These are phyloP conservation scores for Candida arabinofermentans DNA, from an alignment of 805 yeast genomes.

Conservation along the genomic window DNA sequence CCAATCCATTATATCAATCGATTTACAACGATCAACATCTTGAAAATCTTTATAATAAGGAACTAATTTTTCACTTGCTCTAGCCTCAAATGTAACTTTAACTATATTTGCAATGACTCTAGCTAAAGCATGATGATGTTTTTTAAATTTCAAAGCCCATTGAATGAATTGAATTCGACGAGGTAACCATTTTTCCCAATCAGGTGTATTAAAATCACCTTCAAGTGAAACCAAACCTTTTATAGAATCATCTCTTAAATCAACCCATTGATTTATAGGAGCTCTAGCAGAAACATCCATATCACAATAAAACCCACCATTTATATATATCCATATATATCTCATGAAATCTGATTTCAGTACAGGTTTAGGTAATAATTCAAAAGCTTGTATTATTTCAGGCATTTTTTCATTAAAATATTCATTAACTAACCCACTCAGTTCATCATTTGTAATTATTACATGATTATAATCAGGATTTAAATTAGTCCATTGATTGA, in stretches of 20 bases:
- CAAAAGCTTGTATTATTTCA: constrained; percentile 42
- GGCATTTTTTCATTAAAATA: constrained; percentile 31
- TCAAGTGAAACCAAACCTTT: constrained; percentile 48
- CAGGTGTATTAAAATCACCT: constrained; percentile 39
- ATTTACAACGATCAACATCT: constrained; percentile 30
- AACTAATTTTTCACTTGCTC: constrained; percentile 25
- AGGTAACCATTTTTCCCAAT: constrained; percentile 41
- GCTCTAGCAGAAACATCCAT: constrained; percentile 40
- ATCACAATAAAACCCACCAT: constrained; percentile 53
- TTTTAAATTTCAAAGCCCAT: constrained; percentile 50
- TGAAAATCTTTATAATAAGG: constrained; percentile 13
- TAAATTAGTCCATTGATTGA: constrained; percentile 8
- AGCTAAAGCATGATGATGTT: constrained; percentile 54
- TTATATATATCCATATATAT: constrained; percentile 42
- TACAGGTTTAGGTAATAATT: constrained; percentile 43
- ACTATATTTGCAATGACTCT: constrained; percentile 44
- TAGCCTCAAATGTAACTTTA: constrained; percentile 38
- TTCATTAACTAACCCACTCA: constrained; percentile 5
- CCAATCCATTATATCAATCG: constrained; percentile 42
- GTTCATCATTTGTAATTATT: constrained; percentile 9
- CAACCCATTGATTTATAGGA: constrained; percentile 51
- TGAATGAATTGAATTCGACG: constrained; percentile 49
- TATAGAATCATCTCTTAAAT: constrained; percentile 38
- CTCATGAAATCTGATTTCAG: constrained; percentile 47
- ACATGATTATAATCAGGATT: constrained; percentile 17